Base-by-base conservation (phyloP, 2,329 filamentous ascomycete genomes). In the Pseudogymnoascus sp. region DNA sequence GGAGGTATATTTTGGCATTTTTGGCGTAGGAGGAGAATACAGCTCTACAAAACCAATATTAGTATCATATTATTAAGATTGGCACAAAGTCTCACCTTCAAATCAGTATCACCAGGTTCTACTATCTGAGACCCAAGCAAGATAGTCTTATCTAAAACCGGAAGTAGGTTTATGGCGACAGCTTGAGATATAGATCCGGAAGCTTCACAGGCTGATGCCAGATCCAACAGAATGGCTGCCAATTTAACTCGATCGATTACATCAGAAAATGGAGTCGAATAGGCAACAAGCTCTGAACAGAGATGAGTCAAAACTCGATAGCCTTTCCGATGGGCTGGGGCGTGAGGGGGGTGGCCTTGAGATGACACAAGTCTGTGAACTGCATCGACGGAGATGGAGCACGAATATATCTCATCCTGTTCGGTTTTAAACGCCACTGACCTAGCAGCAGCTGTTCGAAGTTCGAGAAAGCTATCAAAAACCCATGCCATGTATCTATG, bases 251-350 rank as follows among this genome's bases (percentile, higher is more conserved):
- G 64, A 10, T 64, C 42, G 17, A 65, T 50, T 10, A 62, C 62
- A 13, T 69, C 64, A 7, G 60, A 67, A 15, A 71, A 40, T n/a
- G 65, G 35, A 13, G 31, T 35, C 4, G 65, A 62, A 23, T 66
- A 63, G 11, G 64, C 61, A n/a, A 74, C 38, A 13, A 74, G 19
- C 42, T 70, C 68, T 13, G 65, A 66, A 47, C 68, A 72, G 8
- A 73, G 62, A 13, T 68, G 63, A n/a, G 69, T 66, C 5, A 75
- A 64, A 21, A 69, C 61, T 21, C 61, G 62, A 53, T 70, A 72
- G 3, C 70, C 71, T 66, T 75, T 75, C 8, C 70, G 69, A n/a
- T 68, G 9, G n/a, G 72, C 63, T n/a, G 65, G 60, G 15, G 66
- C 65, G 4, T 68, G 65, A 11, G 71, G n/a, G 17, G 61, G 64